Conservation (phyloP, 1,284 basidiomycete species). For the Entoloma clypeatum region DNA sequence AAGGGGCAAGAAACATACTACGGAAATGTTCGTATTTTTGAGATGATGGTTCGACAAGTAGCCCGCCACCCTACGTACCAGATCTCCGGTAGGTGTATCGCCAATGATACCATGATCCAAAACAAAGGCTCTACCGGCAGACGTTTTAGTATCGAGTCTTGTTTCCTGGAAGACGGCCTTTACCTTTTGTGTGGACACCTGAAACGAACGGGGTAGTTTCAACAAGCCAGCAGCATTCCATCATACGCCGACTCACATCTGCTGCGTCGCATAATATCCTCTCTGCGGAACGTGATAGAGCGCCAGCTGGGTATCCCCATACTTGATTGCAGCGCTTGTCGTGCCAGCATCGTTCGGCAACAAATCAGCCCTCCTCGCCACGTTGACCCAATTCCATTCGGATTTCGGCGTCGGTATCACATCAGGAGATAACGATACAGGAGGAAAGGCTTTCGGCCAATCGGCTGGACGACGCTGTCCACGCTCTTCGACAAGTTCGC, state of each 20-base stretch:
- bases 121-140: conserved; percentile 61
- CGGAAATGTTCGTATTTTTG: conserved; percentile 8
- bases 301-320: conserved; percentile 71
- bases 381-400: conserved; percentile 58
- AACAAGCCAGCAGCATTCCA: no score
- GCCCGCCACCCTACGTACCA: conserved; percentile 17
- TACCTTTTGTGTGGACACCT: conserved; percentile 6
- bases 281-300: conserved; percentile 43
- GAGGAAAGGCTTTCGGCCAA: conserved; percentile 59
- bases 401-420: conserved; percentile 41
- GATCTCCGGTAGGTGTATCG: conserved; percentile 49
- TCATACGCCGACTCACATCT: conserved; percentile 39
- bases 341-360: conserved; percentile 46
- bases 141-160: not conserved
- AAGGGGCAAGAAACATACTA: conserved; percentile 52
- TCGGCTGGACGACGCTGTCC: conserved; percentile 66
- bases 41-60: conserved; percentile 8
- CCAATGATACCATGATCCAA: conserved; percentile 68
- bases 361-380: conserved; percentile 54
- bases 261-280: conserved; percentile 68
- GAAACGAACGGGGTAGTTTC: no score
- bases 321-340: conserved; percentile 57
- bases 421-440: conserved; percentile 42
- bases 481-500: conserved; percentile 59
- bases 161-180: conserved; percentile 18